phyloP scores from a whole-genome alignment of 73 alveolate species.

The Tetrahymena thermophila region DNA sequence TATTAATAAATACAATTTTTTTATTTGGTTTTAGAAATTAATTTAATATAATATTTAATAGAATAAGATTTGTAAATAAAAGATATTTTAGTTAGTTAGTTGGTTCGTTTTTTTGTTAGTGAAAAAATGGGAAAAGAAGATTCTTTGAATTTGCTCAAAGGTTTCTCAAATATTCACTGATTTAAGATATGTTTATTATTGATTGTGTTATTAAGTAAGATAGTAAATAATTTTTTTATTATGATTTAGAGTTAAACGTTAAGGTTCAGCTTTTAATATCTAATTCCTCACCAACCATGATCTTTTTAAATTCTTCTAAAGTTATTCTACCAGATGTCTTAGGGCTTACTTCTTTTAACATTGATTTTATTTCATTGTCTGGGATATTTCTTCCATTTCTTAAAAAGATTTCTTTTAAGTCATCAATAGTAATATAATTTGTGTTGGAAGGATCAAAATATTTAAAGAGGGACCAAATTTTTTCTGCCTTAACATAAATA shows the following conservation, averaged over 20 bases:
- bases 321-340: not conserved
- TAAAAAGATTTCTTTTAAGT: constrained; percentile 32
- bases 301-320: not conserved
- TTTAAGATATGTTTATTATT: too few relatives aligned
- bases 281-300: not conserved
- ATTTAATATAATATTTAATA: too few relatives aligned
- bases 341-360: constrained; percentile 35
- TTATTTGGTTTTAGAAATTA: too few relatives aligned
- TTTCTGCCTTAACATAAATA: not conserved
- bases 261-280: not conserved
- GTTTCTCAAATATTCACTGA: too few relatives aligned
- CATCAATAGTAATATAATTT: constrained; percentile 18
- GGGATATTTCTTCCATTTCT: constrained; percentile 38
- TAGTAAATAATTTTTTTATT: not conserved
- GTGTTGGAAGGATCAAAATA: constrained; percentile 21
- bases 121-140: too few relatives aligned
- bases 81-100: too few relatives aligned
- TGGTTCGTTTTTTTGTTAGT: too few relatives aligned
- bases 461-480: constrained; percentile 34
- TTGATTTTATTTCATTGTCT: constrained; percentile 17
- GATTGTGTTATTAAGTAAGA: too few relatives aligned
- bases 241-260: too few relatives aligned
- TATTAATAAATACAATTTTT: too few relatives aligned
- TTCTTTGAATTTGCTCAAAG: too few relatives aligned
- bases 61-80: too few relatives aligned